Base-by-base conservation (phyloP, 2,329 filamentous ascomycete species). In the Clarireedia paspali region DNA sequence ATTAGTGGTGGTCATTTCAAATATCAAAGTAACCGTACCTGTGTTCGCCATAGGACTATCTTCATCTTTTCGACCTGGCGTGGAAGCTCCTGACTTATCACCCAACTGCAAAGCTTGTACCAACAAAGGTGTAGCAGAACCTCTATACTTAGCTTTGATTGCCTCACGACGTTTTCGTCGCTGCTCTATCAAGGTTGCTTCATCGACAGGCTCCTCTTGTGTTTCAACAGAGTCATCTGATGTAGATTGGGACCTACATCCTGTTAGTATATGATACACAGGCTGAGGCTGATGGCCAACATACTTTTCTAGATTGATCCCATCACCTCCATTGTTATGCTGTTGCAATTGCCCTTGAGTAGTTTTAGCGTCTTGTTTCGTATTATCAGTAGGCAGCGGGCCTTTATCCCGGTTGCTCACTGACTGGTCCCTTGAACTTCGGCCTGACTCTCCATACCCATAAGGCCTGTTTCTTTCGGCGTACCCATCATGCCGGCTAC, bases 131-230 rank as follows among this genome's bases (percentile, higher is more conserved):
- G 85, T 85, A 51, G 84, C 81, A 65, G 86, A 84, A 62, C 72
- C 75, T 71, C 83, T 84, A 66, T 90, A 87, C 74, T 91, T 95
- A 69, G 89, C 87, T 68, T 90, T 82, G 61, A 95, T 87, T 61
- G 89, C 89, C 73, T 94, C 89, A 62, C 91, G 85, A 57, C 88
- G 83, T 68, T 87, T 90, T 27, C 91, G 87, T 55, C 91, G 87
- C 66, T 90, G 85, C 70, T 95, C 88, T 66, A 96, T 88, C 66
- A 92, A 79, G 63, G 88, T 85, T 60, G 87, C 88, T 74, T 95
- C 88, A 70, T 95, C 87, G 63, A 90, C 69, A n/a, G 80, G 77
- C 63, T 83, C 77, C 55, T 79, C 74, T 61, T 81, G 59, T 47
- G 58, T 54, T 55, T 80, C 75, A 61, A 68, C 61, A 68, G 73